These are phyloP conservation scores for Houttuynia cordata DNA, from an alignment of 164 flowering plant genomes.

Conservation along the genomic window DNA sequence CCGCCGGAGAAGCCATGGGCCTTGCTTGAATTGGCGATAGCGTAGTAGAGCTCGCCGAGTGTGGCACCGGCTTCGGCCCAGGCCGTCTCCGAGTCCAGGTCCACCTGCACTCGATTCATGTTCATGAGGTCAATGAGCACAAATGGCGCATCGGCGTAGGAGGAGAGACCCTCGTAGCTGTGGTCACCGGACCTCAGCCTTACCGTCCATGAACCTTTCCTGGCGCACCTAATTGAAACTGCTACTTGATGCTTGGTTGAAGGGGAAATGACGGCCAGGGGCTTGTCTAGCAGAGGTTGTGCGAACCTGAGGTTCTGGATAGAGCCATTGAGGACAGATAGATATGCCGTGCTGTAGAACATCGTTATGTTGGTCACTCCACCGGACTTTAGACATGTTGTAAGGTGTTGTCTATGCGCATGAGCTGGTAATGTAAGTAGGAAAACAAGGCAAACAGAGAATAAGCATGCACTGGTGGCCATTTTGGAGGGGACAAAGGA, in stretches of 20 bases:
- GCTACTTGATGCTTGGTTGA: slow-evolving; percentile 5
- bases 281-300: slow-evolving; percentile 1
- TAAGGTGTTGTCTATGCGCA: neutral
- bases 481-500: neutral
- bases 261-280: slow-evolving; percentile 2
- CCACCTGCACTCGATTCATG: slow-evolving; percentile 4
- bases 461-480: neutral
- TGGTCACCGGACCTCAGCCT: slow-evolving; percentile 13
- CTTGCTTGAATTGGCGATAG: slow-evolving; percentile 8
- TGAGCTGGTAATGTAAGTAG: neutral
- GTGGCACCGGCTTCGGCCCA: slow-evolving; percentile 16
- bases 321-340: neutral
- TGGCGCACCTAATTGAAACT: slow-evolving; percentile 1
- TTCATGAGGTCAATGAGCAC: slow-evolving; percentile 13
- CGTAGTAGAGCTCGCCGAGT: slow-evolving; percentile 8
- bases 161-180: slow-evolving; percentile 15
- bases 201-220: slow-evolving; percentile 6
- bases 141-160: slow-evolving; percentile 10
- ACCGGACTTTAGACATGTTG: slow-evolving; percentile 8
- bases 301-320: slow-evolving; percentile 10
- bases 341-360: neutral
- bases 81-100: slow-evolving; percentile 11
- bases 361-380: slow-evolving; percentile 15
- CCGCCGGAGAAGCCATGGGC: slow-evolving; percentile 12
- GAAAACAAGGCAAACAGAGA: neutral